Evolutionary conservation across 1,284 basidiomycete genomes (phyloP), one percentile per base, ranked within the genome.

Genomic region (Phylloboletellus chloephorus): DNA sequence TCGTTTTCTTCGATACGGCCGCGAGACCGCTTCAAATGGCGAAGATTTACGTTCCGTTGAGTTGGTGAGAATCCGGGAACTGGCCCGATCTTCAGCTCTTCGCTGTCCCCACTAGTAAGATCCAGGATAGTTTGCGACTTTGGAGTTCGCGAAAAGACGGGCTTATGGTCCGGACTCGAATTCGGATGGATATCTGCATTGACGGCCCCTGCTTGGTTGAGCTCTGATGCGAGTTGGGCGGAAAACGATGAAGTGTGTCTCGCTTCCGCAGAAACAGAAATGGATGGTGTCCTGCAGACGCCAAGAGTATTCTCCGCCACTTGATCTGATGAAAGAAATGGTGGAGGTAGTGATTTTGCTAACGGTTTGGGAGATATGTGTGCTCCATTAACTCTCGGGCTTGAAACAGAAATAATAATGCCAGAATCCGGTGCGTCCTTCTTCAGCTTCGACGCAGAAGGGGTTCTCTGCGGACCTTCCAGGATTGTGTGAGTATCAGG

Each of bases 21-120:
- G 17, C 54, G 61, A 32, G 45, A 44, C 10, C 45, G 50, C 28
- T 58, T 64, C 34, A 60, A 35, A 41, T 60, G 58, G 31, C 58
- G 62, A 24, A 60, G 55, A 37, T 60, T 60, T 3, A 58, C 54
- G 4, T 46, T 58, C 28, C 37, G 57, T 20, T 63, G 58, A 21
- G 59, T 37, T 3, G 58, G 58, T 2, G 61, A 63, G 7, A 58
- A 35, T 11, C 40, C 25, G 1, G 31, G 17, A 20, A 31, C 10
- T 12, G 62, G 58, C 17, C 49, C 49, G 12, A 63, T 49, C 24
- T 49, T 47, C 16, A 57, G 36, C 12, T 61, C 53, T 24, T 49
- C 41, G 9, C 36, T 45, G 15, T n/a, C 41, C 6, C 25, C 32
- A 3, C 13, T 29, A 15, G 36, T 29, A n/a, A 22, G 31, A 6